Evolutionary conservation across 2,329 filamentous ascomycete species (phyloP).

Genomic region (Coniochaeta sp.): DNA sequence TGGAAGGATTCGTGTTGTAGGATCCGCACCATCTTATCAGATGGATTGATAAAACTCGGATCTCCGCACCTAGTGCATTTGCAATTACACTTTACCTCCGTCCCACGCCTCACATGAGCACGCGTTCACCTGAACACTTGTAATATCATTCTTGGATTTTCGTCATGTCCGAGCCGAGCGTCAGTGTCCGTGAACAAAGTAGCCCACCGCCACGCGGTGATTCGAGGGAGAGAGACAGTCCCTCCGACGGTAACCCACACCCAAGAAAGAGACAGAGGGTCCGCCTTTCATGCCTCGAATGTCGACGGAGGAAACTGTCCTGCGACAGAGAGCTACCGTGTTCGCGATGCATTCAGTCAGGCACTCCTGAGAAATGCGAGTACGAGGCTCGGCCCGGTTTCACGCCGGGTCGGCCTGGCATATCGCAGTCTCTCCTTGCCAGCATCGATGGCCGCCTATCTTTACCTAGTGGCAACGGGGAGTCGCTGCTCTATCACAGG

Average conservation of each 20-base stretch:
- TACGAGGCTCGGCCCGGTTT: slow-evolving; percentile 43
- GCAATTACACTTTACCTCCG: background rate
- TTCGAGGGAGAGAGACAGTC: slow-evolving; percentile 16
- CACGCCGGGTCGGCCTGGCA: slow-evolving; percentile 36
- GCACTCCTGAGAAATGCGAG: slow-evolving; percentile 50
- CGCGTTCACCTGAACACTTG: background rate
- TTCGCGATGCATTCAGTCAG: slow-evolving; percentile 54
- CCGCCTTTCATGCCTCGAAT: slow-evolving; percentile 52
- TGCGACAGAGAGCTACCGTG: slow-evolving; percentile 56
- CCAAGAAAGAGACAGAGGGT: slow-evolving; percentile 52
- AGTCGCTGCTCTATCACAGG: slow-evolving; percentile 20
- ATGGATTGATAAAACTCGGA: slow-evolving; percentile 12
- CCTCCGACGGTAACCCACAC: slow-evolving; percentile 17
- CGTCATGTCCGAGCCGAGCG: slow-evolving; percentile 18
- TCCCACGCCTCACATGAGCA: slow-evolving; percentile 6
- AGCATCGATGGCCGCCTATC: slow-evolving; percentile 34
- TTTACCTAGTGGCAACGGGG: slow-evolving; percentile 29
- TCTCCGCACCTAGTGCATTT: background rate
- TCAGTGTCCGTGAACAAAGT: slow-evolving; percentile 10
- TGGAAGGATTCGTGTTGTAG: slow-evolving; percentile 24
- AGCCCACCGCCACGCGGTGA: slow-evolving; percentile 7
- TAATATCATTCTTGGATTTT: background rate
- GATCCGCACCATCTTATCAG: slow-evolving; percentile 22
- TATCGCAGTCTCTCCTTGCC: slow-evolving; percentile 32
- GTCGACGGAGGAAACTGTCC: slow-evolving; percentile 51